Evolutionary conservation across 371 early-diverging fungal genomes (phyloP).

Genomic region (Rhizopus sp.): DNA sequence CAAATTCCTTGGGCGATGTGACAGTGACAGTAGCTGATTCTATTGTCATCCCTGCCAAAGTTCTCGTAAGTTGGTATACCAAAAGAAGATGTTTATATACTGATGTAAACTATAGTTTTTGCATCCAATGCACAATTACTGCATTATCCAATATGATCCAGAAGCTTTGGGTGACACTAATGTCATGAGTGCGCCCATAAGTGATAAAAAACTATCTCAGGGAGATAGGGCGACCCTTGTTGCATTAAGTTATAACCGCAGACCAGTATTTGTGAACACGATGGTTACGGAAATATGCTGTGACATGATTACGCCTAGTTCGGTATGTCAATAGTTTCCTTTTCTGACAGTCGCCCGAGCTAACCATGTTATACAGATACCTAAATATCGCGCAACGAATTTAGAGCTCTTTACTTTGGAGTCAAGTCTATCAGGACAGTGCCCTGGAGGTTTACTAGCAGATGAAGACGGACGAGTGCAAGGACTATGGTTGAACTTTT

Average conservation of each 20-base stretch:
- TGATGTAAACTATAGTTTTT: conserved; percentile 48
- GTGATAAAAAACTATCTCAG: conserved; percentile 61
- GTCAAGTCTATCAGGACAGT: conserved; percentile 82
- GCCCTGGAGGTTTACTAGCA: conserved; percentile 84
- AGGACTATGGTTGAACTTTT: conserved; percentile 84
- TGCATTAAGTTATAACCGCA: conserved; percentile 79
- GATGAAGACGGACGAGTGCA: conserved; percentile 74
- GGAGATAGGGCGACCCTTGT: conserved; percentile 67
- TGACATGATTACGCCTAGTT: conserved; percentile 78
- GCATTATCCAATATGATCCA: conserved; percentile 78
- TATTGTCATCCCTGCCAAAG: conserved; percentile 75
- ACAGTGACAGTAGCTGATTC: conserved; percentile 78
- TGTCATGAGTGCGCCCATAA: conserved; percentile 65
- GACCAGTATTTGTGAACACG: conserved; percentile 74
- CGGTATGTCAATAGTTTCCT: conserved; percentile 33
- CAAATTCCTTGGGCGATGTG: conserved; percentile 74
- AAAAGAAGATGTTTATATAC: not conserved
- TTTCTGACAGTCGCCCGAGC: not conserved
- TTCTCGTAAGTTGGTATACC: conserved; percentile 42
- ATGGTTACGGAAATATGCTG: conserved; percentile 79
- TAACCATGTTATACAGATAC: conserved; percentile 52
- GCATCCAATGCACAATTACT: conserved; percentile 84
- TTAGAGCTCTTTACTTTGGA: conserved; percentile 87
- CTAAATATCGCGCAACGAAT: conserved; percentile 80
- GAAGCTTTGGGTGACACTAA: conserved; percentile 71